Conservation (phyloP, 345 rosid genomes). For the Brassica juncea region DNA sequence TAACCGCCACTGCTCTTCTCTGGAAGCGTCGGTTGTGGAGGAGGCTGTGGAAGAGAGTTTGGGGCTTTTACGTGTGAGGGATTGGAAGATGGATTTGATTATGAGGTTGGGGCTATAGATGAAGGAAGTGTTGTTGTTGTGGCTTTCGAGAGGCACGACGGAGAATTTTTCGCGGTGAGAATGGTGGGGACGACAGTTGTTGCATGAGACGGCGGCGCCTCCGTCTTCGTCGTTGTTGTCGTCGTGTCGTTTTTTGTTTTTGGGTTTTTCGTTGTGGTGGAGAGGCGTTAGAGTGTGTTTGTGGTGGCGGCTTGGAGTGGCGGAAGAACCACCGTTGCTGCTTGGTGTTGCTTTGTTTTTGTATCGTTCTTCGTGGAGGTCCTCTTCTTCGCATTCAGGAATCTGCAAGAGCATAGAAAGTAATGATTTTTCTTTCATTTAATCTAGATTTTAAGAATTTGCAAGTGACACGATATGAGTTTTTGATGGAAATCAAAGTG, state of each 20-base stretch:
- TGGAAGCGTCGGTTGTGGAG: slow-evolving; percentile 37
- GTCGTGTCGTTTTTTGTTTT: slow-evolving; percentile 47
- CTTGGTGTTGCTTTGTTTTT: slow-evolving; percentile 44
- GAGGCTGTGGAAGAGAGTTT: slow-evolving; percentile 40
- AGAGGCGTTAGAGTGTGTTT: slow-evolving; percentile 64
- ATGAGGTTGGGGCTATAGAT: slow-evolving; percentile 78
- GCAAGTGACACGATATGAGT: too few relatives aligned
- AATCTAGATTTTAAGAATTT: too few relatives aligned
- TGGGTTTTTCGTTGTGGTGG: slow-evolving; percentile 50
- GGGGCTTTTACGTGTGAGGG: slow-evolving; percentile 68
- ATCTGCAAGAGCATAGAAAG: slow-evolving; percentile 54
- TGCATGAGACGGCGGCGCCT: slow-evolving; percentile 66
- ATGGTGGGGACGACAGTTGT: slow-evolving; percentile 78
- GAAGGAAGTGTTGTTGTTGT: slow-evolving; percentile 50
- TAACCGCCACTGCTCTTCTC: slow-evolving; percentile 76
- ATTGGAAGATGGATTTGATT: slow-evolving; percentile 67
- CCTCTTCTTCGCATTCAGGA: slow-evolving; percentile 73
- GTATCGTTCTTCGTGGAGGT: slow-evolving; percentile 38
- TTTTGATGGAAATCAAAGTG: too few relatives aligned
- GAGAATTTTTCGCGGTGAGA: slow-evolving; percentile 73
- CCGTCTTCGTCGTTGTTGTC: slow-evolving; percentile 36
- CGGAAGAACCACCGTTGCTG: slow-evolving; percentile 41
- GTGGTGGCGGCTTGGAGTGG: slow-evolving; percentile 49
- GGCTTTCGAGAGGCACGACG: slow-evolving; percentile 75
- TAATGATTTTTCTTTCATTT: not conserved